Percentiles rank a stretch among this genome's conserved stretches.
These are phyloP conservation scores for Didymosphaeria variabile DNA, from an alignment of 2,329 filamentous ascomycete genomes.

Conservation along the genomic window DNA sequence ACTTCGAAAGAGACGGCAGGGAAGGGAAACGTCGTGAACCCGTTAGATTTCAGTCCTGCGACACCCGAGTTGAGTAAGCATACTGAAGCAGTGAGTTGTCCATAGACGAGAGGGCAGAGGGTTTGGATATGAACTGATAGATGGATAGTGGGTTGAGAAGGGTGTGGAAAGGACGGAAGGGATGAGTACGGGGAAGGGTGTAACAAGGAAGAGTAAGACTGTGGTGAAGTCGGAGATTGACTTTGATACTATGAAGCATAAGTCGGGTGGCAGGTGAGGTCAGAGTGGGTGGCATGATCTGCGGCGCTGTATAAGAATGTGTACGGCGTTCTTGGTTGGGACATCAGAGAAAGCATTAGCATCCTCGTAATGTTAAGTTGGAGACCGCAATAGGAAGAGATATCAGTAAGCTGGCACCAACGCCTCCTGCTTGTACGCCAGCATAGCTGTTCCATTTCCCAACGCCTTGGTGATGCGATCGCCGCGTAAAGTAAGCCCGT, in stretches of 20 bases:
- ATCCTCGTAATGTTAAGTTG: neutral
- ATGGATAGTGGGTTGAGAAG: conserved; percentile 18
- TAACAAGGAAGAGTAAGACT: conserved; percentile 20
- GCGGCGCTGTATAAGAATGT: neutral
- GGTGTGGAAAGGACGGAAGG: conserved; percentile 16
- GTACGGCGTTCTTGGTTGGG: neutral
- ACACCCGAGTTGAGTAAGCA: conserved; percentile 15
- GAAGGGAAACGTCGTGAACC: conserved; percentile 25
- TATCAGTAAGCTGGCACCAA: neutral
- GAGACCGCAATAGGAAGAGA: neutral
- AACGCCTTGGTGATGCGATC: neutral
- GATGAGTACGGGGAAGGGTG: conserved; percentile 16
- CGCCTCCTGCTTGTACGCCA: neutral
- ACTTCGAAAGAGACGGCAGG: conserved; percentile 19
- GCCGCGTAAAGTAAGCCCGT: neutral
- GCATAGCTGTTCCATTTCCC: neutral
- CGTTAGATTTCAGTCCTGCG: conserved; percentile 23
- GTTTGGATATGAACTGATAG: neutral
- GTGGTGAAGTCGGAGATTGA: conserved; percentile 24
- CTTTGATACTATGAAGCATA: conserved; percentile 15
- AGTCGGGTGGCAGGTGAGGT: neutral
- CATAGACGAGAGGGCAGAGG: neutral
- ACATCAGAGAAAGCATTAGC: neutral
- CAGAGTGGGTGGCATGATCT: neutral
- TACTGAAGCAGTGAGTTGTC: neutral